Percentiles rank a stretch among this genome's conserved stretches.
Conservation (phyloP, 1,139 yeast genomes). For the Lodderomyces pseudojiufengensis region DNA sequence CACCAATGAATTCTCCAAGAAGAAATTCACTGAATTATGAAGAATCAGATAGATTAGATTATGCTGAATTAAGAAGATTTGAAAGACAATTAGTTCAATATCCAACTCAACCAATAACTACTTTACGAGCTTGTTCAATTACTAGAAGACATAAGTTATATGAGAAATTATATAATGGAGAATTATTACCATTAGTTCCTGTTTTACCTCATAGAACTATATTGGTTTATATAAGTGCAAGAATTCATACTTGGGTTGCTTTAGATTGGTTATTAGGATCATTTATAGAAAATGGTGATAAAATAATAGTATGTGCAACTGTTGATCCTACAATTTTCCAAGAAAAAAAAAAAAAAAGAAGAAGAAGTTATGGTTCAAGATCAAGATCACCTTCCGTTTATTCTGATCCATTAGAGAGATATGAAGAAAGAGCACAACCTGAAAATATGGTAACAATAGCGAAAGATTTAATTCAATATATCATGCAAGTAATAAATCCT, state of each 20-base stretch:
- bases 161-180: constrained; percentile 33
- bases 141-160: constrained; percentile 45
- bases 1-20: constrained; percentile 10
- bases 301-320: constrained; percentile 53
- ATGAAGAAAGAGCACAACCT: constrained; percentile 32
- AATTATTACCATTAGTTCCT: constrained; percentile 32
- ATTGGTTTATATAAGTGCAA: constrained; percentile 63
- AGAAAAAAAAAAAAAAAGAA: constrained; percentile 4
- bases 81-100: constrained; percentile 20
- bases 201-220: constrained; percentile 51
- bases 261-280: constrained; percentile 61
- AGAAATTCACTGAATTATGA: constrained; percentile 2
- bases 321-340: constrained; percentile 17
- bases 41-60: constrained; percentile 6
- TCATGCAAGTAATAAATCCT: constrained; percentile 45
- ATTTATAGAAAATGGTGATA: constrained; percentile 59
- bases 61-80: constrained; percentile 6
- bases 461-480: constrained; percentile 44
- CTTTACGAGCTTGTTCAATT: constrained; percentile 49
- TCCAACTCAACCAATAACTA: constrained; percentile 52
- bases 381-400: constrained; percentile 24
- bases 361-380: constrained; percentile 16
- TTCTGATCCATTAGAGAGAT: constrained; percentile 23
- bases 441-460: constrained; percentile 34
- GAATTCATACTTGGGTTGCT: constrained; percentile 78